Evolutionary conservation across 495 filamentous ascomycete species (phyloP).

Genomic region (Aspergillus kassunensis): DNA sequence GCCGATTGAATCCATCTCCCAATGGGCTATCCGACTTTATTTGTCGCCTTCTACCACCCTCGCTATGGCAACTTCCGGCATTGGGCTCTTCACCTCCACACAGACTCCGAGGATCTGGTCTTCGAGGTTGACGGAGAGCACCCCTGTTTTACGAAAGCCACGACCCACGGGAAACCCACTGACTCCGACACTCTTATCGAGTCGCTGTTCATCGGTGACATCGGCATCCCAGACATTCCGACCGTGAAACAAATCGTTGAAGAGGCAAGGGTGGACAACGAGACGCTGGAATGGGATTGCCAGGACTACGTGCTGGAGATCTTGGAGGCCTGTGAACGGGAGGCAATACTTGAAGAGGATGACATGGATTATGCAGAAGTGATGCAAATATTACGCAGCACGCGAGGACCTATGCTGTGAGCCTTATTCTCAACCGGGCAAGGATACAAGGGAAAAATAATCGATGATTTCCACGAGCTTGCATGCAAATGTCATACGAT

Average conservation of each 20-base stretch:
- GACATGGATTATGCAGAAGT: constrained; percentile 20
- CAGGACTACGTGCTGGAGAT: constrained; percentile 29
- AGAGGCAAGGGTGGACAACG: constrained; percentile 17
- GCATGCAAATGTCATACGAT: no score
- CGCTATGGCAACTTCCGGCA: constrained; percentile 21
- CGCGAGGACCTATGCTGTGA: no score
- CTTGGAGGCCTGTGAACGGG: constrained; percentile 18
- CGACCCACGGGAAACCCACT: not conserved
- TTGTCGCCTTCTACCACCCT: constrained; percentile 18
- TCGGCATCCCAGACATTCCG: constrained; percentile 12
- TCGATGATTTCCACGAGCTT: no score
- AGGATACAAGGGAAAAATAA: no score
- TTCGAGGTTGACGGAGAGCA: constrained; percentile 22
- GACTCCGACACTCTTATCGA: constrained; percentile 10
- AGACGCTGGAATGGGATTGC: constrained; percentile 26
- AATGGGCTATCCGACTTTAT: constrained; percentile 8
- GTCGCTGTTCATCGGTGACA: constrained; percentile 8
- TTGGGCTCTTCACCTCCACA: constrained; percentile 20
- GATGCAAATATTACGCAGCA: constrained; percentile 10
- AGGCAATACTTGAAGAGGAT: constrained; percentile 18
- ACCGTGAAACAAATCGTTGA: constrained; percentile 13
- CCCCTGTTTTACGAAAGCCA: constrained; percentile 15
- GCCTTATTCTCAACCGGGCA: no score
- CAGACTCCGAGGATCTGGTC: constrained; percentile 8
- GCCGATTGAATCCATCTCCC: no score